Conservation (phyloP, 2,329 filamentous ascomycete species). For the Colletotrichum tropicale region DNA sequence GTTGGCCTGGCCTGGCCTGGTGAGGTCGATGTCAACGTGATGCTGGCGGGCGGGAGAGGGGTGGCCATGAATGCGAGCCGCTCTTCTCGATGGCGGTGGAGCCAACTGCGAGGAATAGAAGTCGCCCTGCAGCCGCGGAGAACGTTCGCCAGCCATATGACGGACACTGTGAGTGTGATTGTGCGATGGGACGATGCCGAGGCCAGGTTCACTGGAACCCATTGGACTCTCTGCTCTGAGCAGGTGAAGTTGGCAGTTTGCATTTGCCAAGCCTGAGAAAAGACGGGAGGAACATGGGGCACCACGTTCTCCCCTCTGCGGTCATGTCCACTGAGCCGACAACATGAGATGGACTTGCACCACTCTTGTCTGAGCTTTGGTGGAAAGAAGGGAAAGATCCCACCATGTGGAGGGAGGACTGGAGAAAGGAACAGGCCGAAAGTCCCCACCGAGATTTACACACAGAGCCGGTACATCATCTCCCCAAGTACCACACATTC, state of each 20-base stretch:
- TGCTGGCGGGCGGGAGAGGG: background rate
- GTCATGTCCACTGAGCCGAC: background rate
- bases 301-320: background rate
- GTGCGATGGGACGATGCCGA: background rate
- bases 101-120: no score
- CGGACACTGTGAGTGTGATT: background rate
- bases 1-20: background rate
- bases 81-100: background rate
- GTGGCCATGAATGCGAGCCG: background rate
- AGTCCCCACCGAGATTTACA: background rate
- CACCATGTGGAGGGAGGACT: background rate
- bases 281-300: background rate
- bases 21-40: background rate
- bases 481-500: background rate
- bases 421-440: background rate
- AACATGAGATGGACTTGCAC: background rate
- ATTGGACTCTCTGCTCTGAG: background rate
- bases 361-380: background rate
- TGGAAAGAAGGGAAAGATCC: background rate
- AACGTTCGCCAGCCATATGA: background rate
- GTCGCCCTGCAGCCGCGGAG: background rate
- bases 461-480: background rate
- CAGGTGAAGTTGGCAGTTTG: background rate
- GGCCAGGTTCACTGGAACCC: background rate
- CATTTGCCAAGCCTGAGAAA: background rate